Conservation (phyloP, 1,284 basidiomycete species). For the Stereum hirsutum region DNA sequence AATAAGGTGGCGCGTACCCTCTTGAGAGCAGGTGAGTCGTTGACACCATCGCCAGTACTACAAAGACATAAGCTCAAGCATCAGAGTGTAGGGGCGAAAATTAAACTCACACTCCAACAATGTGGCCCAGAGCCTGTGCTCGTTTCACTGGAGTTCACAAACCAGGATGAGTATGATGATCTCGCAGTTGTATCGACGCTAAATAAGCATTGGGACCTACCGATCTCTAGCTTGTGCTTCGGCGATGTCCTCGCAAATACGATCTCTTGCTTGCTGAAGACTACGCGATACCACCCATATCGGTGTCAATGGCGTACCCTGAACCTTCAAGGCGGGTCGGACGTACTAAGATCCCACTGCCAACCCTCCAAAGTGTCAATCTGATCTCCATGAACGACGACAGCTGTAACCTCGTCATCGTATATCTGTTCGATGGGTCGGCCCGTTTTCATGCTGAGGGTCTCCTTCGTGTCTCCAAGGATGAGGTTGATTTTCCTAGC, state of each 20-base stretch:
- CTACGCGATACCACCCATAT: constrained; percentile 19
- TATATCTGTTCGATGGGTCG: constrained; percentile 49
- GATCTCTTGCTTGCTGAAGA: constrained; percentile 58
- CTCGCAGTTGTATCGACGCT: background rate
- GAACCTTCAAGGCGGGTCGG: too few relatives aligned
- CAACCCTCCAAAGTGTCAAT: constrained; percentile 54
- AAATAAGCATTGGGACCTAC: constrained; percentile 22
- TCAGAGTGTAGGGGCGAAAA: constrained; percentile 2
- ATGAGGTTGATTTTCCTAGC: constrained; percentile 61
- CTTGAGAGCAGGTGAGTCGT: constrained; percentile 62
- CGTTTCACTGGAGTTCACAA: constrained; percentile 39
- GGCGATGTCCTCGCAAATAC: constrained; percentile 67
- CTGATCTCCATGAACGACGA: constrained; percentile 59
- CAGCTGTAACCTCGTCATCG: constrained; percentile 56
- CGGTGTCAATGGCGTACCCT: background rate
- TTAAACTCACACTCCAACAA: constrained; percentile 54
- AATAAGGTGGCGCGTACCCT: background rate
- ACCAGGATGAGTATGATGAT: background rate
- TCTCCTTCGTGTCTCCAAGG: constrained; percentile 53
- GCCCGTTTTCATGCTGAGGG: constrained; percentile 44
- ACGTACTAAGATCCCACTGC: constrained; percentile 62
- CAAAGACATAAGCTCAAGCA: too few relatives aligned
- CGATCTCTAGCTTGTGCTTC: constrained; percentile 65
- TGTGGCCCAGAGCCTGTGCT: constrained; percentile 60
- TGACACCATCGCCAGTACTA: constrained; percentile 57